Percentiles rank a stretch among this genome's conserved stretches.
phyloP scores from a whole-genome alignment of 2,329 filamentous ascomycete genomes.

The Nakataea oryzae region DNA sequence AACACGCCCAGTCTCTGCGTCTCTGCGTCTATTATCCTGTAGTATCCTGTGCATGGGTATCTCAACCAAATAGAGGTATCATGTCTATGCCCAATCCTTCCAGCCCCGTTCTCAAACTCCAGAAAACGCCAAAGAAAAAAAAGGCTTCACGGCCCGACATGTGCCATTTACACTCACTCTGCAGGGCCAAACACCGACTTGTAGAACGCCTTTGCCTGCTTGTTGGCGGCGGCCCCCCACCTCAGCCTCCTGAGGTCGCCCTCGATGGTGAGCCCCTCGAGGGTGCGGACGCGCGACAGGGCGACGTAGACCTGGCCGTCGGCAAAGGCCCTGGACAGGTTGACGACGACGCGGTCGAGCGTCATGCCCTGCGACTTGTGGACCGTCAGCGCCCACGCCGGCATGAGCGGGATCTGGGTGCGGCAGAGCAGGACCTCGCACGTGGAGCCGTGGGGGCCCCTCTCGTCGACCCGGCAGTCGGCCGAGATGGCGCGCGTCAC shows the following conservation, averaged over 20 bases:
- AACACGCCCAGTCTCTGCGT: not conserved
- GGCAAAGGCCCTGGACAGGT: slow-evolving; percentile 41
- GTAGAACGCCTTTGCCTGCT: not conserved
- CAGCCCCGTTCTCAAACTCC: not conserved
- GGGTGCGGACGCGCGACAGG: slow-evolving; percentile 42
- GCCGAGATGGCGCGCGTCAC: slow-evolving; percentile 33
- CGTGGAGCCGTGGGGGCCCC: slow-evolving; percentile 10
- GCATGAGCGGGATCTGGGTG: slow-evolving; percentile 50
- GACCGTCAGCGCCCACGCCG: slow-evolving; percentile 53
- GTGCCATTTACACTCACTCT: not conserved
- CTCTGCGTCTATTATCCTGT: not conserved
- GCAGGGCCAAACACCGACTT: not conserved
- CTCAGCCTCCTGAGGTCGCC: slow-evolving; percentile 17
- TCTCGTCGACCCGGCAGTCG: slow-evolving; percentile 34
- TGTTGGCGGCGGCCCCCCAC: slow-evolving; percentile 7
- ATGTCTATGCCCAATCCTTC: not conserved
- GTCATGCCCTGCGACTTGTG: slow-evolving; percentile 57
- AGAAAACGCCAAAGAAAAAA: not conserved
- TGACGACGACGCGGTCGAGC: slow-evolving; percentile 44
- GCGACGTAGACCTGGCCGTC: slow-evolving; percentile 53
- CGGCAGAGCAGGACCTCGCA: slow-evolving; percentile 32
- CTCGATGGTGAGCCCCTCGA: slow-evolving; percentile 34
- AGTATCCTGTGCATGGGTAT: not conserved
- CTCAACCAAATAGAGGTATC: not conserved
- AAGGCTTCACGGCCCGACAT: too few relatives aligned